Percentiles rank a stretch among this genome's conserved stretches.
These are phyloP conservation scores for Albifimbria verrucaria DNA, from an alignment of 2,329 filamentous ascomycete species.

Conservation along the genomic window DNA sequence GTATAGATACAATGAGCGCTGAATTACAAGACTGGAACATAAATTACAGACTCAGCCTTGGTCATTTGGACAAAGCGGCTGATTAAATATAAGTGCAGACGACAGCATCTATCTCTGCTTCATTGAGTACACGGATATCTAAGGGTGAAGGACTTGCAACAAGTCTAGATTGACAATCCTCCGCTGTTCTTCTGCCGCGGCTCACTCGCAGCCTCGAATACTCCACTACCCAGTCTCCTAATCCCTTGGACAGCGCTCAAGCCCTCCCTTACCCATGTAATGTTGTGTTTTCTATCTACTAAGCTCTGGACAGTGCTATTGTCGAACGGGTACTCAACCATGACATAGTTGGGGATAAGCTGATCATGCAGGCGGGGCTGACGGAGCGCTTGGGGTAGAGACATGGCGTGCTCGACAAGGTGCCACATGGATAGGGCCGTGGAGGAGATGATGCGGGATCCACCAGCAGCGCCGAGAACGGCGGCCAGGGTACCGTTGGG, in stretches of 20 bases:
- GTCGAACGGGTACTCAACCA: conserved; percentile 68
- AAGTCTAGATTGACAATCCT: conserved; percentile 47
- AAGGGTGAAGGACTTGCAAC: neutral
- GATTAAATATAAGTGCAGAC: neutral
- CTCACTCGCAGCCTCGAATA: conserved; percentile 76
- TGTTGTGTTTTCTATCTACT: conserved; percentile 63
- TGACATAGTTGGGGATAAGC: conserved; percentile 66
- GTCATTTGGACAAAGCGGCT: too few species aligned
- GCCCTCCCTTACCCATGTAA: conserved; percentile 63
- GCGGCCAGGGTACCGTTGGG: conserved; percentile 63
- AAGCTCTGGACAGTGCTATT: conserved; percentile 63
- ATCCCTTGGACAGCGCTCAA: conserved; percentile 71
- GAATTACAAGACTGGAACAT: neutral
- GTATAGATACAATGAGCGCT: neutral
- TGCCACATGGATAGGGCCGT: conserved; percentile 73
- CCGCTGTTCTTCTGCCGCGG: conserved; percentile 70
- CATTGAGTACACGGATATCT: neutral
- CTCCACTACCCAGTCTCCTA: conserved; percentile 56
- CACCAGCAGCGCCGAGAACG: conserved; percentile 73
- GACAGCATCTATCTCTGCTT: neutral
- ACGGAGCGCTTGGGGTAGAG: conserved; percentile 58
- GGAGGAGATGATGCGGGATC: conserved; percentile 77
- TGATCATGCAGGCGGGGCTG: conserved; percentile 77
- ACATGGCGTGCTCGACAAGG: conserved; percentile 62
- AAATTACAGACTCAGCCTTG: too few species aligned